A percentile compares a stretch with the other conserved stretches of the same genome.
Evolutionary conservation across 768 basidiomycete genomes (phyloP).

Genomic region (Tricholoma flavovirens): DNA sequence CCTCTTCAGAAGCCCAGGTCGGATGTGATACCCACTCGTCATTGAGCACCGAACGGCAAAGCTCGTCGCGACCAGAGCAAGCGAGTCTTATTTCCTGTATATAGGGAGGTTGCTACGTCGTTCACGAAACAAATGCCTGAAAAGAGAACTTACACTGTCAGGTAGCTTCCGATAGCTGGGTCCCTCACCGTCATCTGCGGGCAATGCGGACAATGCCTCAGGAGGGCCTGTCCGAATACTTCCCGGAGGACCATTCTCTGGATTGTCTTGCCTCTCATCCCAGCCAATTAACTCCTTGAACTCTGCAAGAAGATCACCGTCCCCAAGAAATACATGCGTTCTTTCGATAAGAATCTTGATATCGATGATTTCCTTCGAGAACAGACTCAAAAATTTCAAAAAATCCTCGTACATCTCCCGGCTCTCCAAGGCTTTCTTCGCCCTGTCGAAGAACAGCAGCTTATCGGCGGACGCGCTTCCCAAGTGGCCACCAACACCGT

Average conservation of each 20-base stretch:
- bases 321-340: slow-evolving; percentile 76
- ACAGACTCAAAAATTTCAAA: slow-evolving; percentile 86
- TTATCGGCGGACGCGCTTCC: slow-evolving; percentile 55
- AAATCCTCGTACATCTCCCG: slow-evolving; percentile 88
- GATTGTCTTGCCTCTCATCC: slow-evolving; percentile 57
- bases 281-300: slow-evolving; percentile 86
- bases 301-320: slow-evolving; percentile 70
- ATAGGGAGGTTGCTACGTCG: slow-evolving; percentile 7
- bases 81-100: slow-evolving; percentile 79
- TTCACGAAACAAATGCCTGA: background rate
- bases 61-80: slow-evolving; percentile 91
- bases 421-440: slow-evolving; percentile 73
- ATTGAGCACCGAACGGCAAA: slow-evolving; percentile 94
- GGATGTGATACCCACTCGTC: slow-evolving; percentile 99
- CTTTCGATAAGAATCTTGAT: slow-evolving; percentile 74
- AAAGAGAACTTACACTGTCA: slow-evolving; percentile 62
- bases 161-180: slow-evolving; percentile 92
- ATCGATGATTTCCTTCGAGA: slow-evolving; percentile 89
- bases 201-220: slow-evolving; percentile 71
- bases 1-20: slow-evolving; percentile 95
- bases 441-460: slow-evolving; percentile 90
- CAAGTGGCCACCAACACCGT: slow-evolving; percentile 28
- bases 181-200: slow-evolving; percentile 80
- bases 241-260: slow-evolving; percentile 70
- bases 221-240: slow-evolving; percentile 73